phyloP scores from a whole-genome alignment of 2,329 filamentous ascomycete genomes.

The Alternaria sp. region DNA sequence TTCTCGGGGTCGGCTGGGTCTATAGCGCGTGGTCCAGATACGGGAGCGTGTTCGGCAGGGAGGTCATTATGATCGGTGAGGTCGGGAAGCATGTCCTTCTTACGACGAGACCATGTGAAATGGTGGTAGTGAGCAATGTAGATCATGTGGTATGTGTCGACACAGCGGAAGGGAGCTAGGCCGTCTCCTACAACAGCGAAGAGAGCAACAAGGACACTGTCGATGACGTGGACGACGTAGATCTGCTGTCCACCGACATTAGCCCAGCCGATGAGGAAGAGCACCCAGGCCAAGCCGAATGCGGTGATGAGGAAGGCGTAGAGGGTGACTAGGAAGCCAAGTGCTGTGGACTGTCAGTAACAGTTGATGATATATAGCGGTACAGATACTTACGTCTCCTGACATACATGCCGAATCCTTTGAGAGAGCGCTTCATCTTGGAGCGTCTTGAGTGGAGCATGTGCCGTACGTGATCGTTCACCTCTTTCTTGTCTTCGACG shows the following conservation, averaged over 20 bases:
- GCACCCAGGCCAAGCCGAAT: slow-evolving; percentile 85
- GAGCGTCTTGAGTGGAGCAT: slow-evolving; percentile 83
- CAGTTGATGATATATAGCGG: neutral
- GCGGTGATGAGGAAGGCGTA: slow-evolving; percentile 84
- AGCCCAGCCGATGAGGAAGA: slow-evolving; percentile 91
- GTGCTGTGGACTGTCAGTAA: slow-evolving; percentile 53
- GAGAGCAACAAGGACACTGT: slow-evolving; percentile 66
- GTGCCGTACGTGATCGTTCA: slow-evolving; percentile 87
- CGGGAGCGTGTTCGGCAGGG: slow-evolving; percentile 56
- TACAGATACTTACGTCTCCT: slow-evolving; percentile 63
- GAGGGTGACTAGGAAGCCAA: slow-evolving; percentile 83
- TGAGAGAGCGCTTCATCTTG: slow-evolving; percentile 79
- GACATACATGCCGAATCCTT: slow-evolving; percentile 81
- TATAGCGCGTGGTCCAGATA: slow-evolving; percentile 49
- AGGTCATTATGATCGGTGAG: slow-evolving; percentile 74
- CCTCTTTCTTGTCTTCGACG: slow-evolving; percentile 72
- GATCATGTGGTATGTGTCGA: slow-evolving; percentile 89
- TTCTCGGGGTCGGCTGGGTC: slow-evolving; percentile 43
- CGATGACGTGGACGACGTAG: slow-evolving; percentile 62
- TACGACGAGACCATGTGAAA: slow-evolving; percentile 69
- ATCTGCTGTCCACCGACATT: slow-evolving; percentile 76
- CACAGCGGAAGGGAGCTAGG: slow-evolving; percentile 71
- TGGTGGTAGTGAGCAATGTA: slow-evolving; percentile 77
- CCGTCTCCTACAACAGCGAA: slow-evolving; percentile 70
- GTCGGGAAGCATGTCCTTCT: slow-evolving; percentile 66